Evolutionary conservation across 441 rosid genomes (phyloP), one percentile per base, ranked within the genome.

Genomic region (Mallotus repandus): DNA sequence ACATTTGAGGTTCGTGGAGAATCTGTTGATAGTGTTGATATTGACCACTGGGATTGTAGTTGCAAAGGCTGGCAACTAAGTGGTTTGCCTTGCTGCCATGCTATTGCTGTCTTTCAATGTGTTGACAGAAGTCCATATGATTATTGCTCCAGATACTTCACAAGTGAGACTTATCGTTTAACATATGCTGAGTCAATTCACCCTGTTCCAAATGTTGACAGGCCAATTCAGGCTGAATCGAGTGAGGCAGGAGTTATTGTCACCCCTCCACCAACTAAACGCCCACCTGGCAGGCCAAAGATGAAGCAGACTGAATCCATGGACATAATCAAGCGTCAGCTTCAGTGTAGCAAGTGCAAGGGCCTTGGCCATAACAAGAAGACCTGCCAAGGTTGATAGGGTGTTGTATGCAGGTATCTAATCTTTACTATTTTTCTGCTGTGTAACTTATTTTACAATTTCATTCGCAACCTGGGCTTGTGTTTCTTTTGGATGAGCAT

Each of bases 321-420:
- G 1, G 86, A 84, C 69, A 54, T 77, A 13, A 75, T 75, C 10
- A 84, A 79, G 69, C 79, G 86, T n/a, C 86, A 84, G 62, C 83
- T 81, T 25, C 86, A 84, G 74, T 84, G 86, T 72, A 84, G 86
- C 81, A 74, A 70, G 76, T 84, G 86, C 79, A 84, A 77, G 69
- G 76, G 80, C 45, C 76, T 77, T 46, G 80, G 80, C 38, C 80
- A 77, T 60, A 77, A 77, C 41, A 77, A 77, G 73, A 77, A 77
- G 69, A 77, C 80, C 1, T 77, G 80, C 76, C 67, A 62, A 66
- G 60, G 49, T n/a, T 61, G 41, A 55, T 21, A 50, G 66, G 56
- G 57, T 3, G 3, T 5, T 4, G 53, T 16, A 60, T 49, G 65
- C 45, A 68, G 68, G 63, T 60, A 25, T 11, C 48, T 46, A 18